Evolutionary conservation across 2,329 filamentous ascomycete species (phyloP), one percentile per base, ranked within the genome.

Genomic region (Mycosphaerella arachidis): DNA sequence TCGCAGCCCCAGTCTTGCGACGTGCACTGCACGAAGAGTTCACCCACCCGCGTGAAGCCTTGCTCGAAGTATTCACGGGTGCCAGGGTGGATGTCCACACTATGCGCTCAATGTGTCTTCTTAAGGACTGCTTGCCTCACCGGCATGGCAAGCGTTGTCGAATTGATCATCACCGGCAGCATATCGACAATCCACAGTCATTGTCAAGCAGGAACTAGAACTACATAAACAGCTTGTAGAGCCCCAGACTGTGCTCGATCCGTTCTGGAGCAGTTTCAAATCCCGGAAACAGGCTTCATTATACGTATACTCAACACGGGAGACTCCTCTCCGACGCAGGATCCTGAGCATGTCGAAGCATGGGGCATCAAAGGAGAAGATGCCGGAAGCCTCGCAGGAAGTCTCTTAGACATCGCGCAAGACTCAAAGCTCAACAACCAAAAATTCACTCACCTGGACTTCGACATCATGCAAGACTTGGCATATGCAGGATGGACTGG

Each of bases 391-490:
- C 93, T 91, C 68, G 85, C 90, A 54, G 84, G 81, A 57, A 80
- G 81, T 37, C 82, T 85, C 6, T 73, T 77, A 6, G 80, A 81
- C 65, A 84, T 85, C 57, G 78, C 81, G 27, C 78, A 76, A 57
- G 81, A 84, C 66, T 94, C 90, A 71, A 80, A 85, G n/a, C 82
- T 88, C 7, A 79, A 90, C 59, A 94, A 94, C 74, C 87, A 91
- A 70, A 92, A 90, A 73, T 95, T 93, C 70, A 84, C 87, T n/a
- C 90, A 93, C 70, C 84, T 86, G 24, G 87, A 94, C 72, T 95
- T 95, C 70, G 89, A 94, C 71, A 85, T 95, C 56, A 89, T 93
- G 70, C 78, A 83, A 45, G 89, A 92, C 24, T 3, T 24, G 24
- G 24, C 72, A 59, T 63, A 13, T 51, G 18, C 33, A 53, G 55